These are phyloP conservation scores for Mortierella polycephala DNA, from an alignment of 371 early-diverging fungal species.

Conservation along the genomic window DNA sequence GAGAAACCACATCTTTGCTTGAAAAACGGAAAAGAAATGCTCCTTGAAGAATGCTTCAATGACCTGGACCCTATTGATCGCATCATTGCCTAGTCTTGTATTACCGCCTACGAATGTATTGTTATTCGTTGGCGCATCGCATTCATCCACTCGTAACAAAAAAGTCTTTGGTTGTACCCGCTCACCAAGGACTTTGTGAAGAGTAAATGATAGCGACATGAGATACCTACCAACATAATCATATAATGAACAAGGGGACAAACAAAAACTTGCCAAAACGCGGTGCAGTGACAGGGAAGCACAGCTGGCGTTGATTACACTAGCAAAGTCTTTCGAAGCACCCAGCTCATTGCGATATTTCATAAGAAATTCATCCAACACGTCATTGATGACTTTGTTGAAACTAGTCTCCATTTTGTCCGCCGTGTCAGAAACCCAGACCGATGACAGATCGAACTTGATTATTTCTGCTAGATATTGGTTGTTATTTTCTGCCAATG, in stretches of 20 bases:
- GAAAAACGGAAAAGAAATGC: constrained; percentile 34
- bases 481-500: constrained; percentile 36
- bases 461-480: constrained; percentile 25
- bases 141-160: constrained; percentile 42
- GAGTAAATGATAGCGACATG: constrained; percentile 6
- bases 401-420: constrained; percentile 14
- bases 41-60: constrained; percentile 36
- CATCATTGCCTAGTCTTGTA: constrained; percentile 12
- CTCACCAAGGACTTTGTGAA: constrained; percentile 25
- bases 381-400: constrained; percentile 15
- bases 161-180: constrained; percentile 18
- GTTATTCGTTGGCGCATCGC: constrained; percentile 43
- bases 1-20: constrained; percentile 29
- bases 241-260: no score
- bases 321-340: constrained; percentile 12
- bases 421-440: constrained; percentile 11
- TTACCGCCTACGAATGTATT: constrained; percentile 27
- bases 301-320: constrained; percentile 9
- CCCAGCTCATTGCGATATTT: constrained; percentile 21
- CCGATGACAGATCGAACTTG: constrained; percentile 24
- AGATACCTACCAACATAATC: no score
- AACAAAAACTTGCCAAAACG: constrained; percentile 11
- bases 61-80: constrained; percentile 14
- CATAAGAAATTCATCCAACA: constrained; percentile 14
- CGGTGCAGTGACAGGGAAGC: constrained; percentile 12